Evolutionary conservation across 768 basidiomycete genomes (phyloP).

Genomic region (Trametes elegans): DNA sequence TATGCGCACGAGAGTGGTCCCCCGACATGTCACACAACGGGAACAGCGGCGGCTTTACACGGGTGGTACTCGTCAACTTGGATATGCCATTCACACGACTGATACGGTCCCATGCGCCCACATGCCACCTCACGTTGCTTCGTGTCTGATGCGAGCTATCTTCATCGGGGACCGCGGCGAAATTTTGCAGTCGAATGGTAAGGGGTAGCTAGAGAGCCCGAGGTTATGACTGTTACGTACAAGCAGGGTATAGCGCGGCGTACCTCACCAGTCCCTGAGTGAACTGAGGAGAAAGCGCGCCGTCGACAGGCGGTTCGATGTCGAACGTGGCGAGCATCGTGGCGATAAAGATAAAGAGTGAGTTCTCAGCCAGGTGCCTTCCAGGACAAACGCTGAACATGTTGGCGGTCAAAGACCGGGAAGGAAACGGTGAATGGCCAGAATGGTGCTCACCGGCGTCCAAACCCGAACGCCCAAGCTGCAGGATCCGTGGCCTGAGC

Average conservation of each 20-base stretch:
- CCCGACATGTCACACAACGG: too few relatives aligned
- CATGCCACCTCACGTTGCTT: too few relatives aligned
- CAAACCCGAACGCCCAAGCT: constrained; percentile 16
- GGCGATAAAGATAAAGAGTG: constrained; percentile 19
- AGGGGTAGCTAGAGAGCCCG: constrained; percentile 3
- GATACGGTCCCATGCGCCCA: too few relatives aligned
- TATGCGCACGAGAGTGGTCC: too few relatives aligned
- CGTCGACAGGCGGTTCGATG: constrained; percentile 5
- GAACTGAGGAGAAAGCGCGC: constrained; percentile 1
- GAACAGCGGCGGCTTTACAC: too few relatives aligned
- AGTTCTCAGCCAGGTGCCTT: constrained; percentile 15
- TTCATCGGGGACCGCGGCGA: constrained; percentile 6
- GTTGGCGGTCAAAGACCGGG: neutral
- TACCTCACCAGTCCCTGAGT: constrained; percentile 11
- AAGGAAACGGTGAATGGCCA: neutral
- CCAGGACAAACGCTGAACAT: constrained; percentile 14
- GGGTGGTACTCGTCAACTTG: too few relatives aligned
- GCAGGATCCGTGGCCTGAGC: constrained; percentile 1
- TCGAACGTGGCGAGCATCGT: constrained; percentile 15
- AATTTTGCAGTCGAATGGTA: constrained; percentile 11
- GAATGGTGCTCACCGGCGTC: constrained; percentile 5
- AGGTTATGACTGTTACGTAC: neutral
- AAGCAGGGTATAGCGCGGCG: neutral
- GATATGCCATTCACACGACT: too few relatives aligned
- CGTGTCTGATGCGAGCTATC: neutral